Evolutionary conservation across 306 rosid species (phyloP), one percentile per base, ranked within the genome.

Genomic region (Arachis hypogaea): DNA sequence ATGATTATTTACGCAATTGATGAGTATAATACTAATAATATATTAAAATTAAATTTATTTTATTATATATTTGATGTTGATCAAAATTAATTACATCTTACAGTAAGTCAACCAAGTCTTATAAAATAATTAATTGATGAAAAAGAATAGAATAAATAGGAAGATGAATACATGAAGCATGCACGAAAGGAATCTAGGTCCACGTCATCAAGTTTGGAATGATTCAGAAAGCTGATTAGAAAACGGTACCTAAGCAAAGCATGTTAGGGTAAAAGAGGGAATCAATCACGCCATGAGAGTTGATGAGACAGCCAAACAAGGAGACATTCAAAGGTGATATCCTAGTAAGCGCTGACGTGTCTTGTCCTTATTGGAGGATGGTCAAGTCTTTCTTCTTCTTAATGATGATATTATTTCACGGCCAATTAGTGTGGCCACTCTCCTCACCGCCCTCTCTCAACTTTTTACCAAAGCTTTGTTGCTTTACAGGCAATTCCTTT

Each of bases 401-500:
- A 33, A 33, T 33, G 63, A 69, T 22, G 28, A 22, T 22, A 22
- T 22, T 22, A 22, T 22, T 22, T 22, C 28, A 22, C 28, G 28
- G 28, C 45, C 78, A 64, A 65, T 68, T 68, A 9, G 78, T 68
- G 81, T 81, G 80, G 68, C 38, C 38, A 62, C 67, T 63, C 82
- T 63, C 82, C 68, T 85, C 91, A 84, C 88, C 91, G 88, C 63
- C 85, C 78, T 49, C 85, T 69, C 49, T 82, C 73, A 57, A 79
- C 81, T 81, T 83, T 81, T 74, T 42, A 76, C 66, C 65, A 11
- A 69, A n/a, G 38, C 65, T 67, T 57, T 71, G 12, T 63, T 54
- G 58, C 84, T 72, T 73, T 59, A 66, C 66, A 67, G n/a, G 9
- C 42, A 12, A 58, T 49, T 1, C 45, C 11, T 62, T 51, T 16